phyloP scores from a whole-genome alignment of 257 asterid species.

The Knoxia roxburghii region DNA sequence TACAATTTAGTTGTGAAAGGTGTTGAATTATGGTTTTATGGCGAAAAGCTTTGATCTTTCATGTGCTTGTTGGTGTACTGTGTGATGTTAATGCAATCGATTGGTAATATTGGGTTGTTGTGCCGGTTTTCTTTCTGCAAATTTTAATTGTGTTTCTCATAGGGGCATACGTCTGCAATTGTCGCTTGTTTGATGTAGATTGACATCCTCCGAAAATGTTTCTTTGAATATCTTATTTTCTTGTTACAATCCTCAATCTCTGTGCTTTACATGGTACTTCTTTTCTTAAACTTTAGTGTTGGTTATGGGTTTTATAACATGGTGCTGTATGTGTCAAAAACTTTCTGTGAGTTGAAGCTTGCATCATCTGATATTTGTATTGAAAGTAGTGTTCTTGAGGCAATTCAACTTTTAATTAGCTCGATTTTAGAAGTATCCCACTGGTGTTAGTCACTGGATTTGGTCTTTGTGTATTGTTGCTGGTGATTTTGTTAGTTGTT shows the following conservation, averaged over 20 bases:
- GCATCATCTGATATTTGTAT: background rate
- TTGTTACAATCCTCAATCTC: background rate
- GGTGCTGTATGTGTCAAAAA: background rate
- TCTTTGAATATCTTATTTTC: no score
- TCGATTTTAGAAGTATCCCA: background rate
- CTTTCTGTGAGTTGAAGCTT: background rate
- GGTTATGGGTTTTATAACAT: background rate
- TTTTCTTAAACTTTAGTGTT: no score
- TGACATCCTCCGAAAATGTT: background rate
- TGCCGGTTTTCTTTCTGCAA: background rate
- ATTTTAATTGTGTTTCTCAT: background rate
- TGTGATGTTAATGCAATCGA: background rate
- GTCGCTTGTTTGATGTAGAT: background rate
- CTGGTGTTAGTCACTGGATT: background rate
- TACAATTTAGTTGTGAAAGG: background rate
- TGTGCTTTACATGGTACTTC: background rate
- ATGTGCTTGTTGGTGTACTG: background rate
- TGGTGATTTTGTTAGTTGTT: background rate
- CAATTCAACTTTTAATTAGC: background rate
- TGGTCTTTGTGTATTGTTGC: background rate
- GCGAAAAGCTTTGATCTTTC: slow-evolving; percentile 7
- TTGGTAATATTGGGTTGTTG: background rate
- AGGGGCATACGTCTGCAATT: background rate
- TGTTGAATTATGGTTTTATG: background rate
- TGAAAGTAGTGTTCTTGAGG: background rate